phyloP scores from a whole-genome alignment of 208 protist species.

The Angomonas ambiguus region DNA sequence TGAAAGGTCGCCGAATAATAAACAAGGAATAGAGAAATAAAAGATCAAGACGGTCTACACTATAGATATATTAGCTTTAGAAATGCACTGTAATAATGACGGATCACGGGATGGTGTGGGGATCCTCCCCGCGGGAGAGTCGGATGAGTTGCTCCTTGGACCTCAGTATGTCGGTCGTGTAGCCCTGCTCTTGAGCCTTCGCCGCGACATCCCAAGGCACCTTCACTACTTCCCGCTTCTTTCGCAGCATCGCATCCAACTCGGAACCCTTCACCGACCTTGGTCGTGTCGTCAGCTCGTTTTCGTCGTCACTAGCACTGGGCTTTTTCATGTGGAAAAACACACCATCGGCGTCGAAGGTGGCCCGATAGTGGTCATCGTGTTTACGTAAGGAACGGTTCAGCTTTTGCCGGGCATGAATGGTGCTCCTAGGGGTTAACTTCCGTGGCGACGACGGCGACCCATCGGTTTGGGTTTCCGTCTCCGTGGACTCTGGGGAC shows the following conservation, averaged over 20 bases:
- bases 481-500: not conserved
- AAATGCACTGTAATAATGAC: not conserved
- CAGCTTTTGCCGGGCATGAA: conserved; percentile 59
- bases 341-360: conserved; percentile 84
- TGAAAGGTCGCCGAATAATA: not conserved
- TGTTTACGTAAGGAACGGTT: conserved; percentile 61
- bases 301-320: conserved; percentile 33
- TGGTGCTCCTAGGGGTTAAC: not conserved
- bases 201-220: conserved; percentile 77
- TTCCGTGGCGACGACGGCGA: not conserved
- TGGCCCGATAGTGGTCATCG: conserved; percentile 69
- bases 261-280: conserved; percentile 62
- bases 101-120: conserved; percentile 68
- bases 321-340: conserved; percentile 77
- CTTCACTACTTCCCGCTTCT: conserved; percentile 63
- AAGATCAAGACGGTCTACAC: not conserved
- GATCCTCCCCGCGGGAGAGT: conserved; percentile 82
- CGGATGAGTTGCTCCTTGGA: conserved; percentile 83
- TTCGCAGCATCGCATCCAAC: conserved; percentile 15
- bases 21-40: too few relatives aligned
- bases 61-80: not conserved
- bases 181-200: conserved; percentile 58
- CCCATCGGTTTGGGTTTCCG: not conserved
- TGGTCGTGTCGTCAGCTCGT: conserved; percentile 41
- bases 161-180: conserved; percentile 66